A percentile compares a stretch with the other conserved stretches of the same genome.
These are phyloP conservation scores for Streptanthus diversifolius DNA, from an alignment of 345 rosid species.

Conservation along the genomic window DNA sequence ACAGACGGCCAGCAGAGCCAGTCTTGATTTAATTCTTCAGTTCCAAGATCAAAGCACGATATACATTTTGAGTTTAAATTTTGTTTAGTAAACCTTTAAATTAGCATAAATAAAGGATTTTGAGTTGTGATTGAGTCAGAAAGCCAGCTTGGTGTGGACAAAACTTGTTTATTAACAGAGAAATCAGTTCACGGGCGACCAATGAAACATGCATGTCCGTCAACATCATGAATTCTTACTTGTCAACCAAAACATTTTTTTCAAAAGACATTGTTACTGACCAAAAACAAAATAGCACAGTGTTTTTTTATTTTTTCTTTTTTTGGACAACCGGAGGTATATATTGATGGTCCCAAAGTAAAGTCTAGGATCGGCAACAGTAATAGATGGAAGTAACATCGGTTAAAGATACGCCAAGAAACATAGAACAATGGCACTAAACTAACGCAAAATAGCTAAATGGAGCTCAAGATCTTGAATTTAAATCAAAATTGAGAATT, in stretches of 20 bases:
- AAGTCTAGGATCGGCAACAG: background rate
- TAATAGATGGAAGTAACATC: background rate
- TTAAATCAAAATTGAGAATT: background rate
- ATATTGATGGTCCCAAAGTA: background rate
- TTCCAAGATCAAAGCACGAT: background rate
- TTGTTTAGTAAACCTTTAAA: background rate
- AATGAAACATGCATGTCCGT: constrained; percentile 29
- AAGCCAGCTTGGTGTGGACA: constrained; percentile 24
- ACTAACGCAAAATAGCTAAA: background rate
- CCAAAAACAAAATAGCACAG: background rate
- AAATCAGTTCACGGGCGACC: constrained; percentile 29
- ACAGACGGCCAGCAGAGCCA: background rate
- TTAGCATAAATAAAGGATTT: background rate
- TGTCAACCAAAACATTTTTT: background rate
- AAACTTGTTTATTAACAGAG: constrained; percentile 4
- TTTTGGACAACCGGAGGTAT: background rate
- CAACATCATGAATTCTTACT: constrained; percentile 17
- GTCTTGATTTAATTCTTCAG: background rate
- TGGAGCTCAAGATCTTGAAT: constrained; percentile 5
- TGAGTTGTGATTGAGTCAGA: constrained; percentile 7
- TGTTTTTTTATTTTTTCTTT: background rate
- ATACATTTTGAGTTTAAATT: background rate
- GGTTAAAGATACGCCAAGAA: background rate
- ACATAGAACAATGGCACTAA: background rate
- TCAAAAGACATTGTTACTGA: background rate